Evolutionary conservation across 371 early-diverging fungal species (phyloP).

Genomic region (Mycotypha africana): DNA sequence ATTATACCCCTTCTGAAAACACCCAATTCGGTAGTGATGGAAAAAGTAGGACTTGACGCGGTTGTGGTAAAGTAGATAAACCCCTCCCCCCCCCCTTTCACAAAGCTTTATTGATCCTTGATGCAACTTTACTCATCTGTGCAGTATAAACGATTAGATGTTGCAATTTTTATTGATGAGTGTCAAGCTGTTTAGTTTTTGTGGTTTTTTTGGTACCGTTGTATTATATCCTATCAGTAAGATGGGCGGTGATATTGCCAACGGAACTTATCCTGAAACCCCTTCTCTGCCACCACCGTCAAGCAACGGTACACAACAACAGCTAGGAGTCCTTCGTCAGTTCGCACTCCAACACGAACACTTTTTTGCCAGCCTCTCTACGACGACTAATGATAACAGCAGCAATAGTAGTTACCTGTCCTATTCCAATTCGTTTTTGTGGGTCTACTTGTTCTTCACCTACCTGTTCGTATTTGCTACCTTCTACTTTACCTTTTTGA

Average conservation of each 20-base stretch:
- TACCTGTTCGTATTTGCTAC: slow-evolving; percentile 59
- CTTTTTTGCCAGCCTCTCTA: slow-evolving; percentile 2
- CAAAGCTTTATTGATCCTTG: too few species aligned
- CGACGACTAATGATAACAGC: not conserved
- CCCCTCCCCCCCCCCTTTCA: too few species aligned
- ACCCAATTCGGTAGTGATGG: slow-evolving; percentile 49
- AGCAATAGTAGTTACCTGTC: slow-evolving; percentile 2
- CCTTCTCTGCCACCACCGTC: slow-evolving; percentile 6
- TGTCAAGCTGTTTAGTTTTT: slow-evolving; percentile 43
- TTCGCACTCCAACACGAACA: not conserved
- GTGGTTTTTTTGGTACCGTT: slow-evolving; percentile 44
- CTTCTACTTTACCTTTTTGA: slow-evolving; percentile 53
- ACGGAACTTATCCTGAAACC: slow-evolving; percentile 18
- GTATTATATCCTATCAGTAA: slow-evolving; percentile 41
- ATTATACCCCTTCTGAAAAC: slow-evolving; percentile 50
- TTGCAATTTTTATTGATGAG: slow-evolving; percentile 48
- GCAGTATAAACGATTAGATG: slow-evolving; percentile 24
- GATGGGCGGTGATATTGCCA: slow-evolving; percentile 40
- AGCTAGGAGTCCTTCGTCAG: not conserved
- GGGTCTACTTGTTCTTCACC: slow-evolving; percentile 57
- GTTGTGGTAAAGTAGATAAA: slow-evolving; percentile 52
- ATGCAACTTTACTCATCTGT: not conserved
- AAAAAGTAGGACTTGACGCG: slow-evolving; percentile 65
- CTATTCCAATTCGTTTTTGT: slow-evolving; percentile 33
- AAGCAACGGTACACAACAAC: not conserved